A percentile compares a stretch with the other conserved stretches of the same genome.
Evolutionary conservation across 176 grass and related monocot species (phyloP).

Genomic region (Triticum urartu): DNA sequence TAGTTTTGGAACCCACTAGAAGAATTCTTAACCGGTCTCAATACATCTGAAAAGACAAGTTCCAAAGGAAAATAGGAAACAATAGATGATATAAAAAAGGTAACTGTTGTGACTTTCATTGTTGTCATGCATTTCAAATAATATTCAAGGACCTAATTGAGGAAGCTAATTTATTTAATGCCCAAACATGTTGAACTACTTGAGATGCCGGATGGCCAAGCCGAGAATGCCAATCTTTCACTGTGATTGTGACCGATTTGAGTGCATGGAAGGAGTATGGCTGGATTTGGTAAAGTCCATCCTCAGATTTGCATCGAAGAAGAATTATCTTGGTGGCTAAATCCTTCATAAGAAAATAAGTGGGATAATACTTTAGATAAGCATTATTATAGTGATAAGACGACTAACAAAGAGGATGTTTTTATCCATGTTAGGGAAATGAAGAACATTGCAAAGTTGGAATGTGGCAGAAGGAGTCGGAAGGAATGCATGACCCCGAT

Average conservation of each 20-base stretch:
- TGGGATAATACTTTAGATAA: neutral
- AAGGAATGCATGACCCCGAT: neutral
- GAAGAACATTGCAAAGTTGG: neutral
- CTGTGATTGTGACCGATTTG: neutral
- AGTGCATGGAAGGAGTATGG: neutral
- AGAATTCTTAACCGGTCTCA: neutral
- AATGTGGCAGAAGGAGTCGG: neutral
- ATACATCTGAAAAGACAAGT: neutral
- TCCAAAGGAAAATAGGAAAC: neutral
- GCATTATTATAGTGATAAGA: neutral
- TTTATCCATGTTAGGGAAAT: neutral
- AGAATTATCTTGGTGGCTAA: neutral
- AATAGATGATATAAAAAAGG: neutral
- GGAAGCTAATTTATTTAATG: too few relatives aligned
- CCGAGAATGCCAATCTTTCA: neutral
- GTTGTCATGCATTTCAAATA: neutral
- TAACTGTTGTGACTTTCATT: neutral
- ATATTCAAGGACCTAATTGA: too few relatives aligned
- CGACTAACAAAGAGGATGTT: neutral
- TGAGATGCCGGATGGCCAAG: neutral
- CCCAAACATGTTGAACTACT: neutral
- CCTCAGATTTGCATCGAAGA: neutral
- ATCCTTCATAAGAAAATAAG: neutral
- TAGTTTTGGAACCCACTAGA: neutral
- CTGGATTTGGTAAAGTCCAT: neutral